Conservation (phyloP, 1,139 yeast genomes). For the Saccharomyces hybrid region DNA sequence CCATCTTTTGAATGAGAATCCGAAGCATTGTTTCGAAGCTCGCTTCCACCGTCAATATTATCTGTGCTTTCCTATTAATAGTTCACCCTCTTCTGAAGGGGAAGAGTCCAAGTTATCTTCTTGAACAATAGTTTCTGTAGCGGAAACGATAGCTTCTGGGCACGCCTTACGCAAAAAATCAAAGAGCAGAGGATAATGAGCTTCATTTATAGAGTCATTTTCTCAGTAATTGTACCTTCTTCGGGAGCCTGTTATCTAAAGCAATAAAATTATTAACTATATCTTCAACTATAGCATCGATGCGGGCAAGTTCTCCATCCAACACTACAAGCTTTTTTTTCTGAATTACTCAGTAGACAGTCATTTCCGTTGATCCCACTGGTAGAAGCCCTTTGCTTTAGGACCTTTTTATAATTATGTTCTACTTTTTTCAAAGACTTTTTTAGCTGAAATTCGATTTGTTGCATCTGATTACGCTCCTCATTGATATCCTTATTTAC, state of each 20-base stretch:
- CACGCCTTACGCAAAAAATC: slow-evolving; percentile 12
- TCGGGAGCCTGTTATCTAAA: slow-evolving; percentile 14
- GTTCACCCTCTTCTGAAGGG: background rate
- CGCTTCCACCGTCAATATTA: background rate
- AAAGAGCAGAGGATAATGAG: slow-evolving; percentile 25
- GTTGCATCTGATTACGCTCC: slow-evolving; percentile 22
- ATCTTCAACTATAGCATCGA: slow-evolving; percentile 2
- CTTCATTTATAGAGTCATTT: slow-evolving; percentile 16
- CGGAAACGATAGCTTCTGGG: slow-evolving; percentile 4
- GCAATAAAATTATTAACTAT: background rate
- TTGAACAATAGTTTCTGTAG: background rate
- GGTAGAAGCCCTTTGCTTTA: slow-evolving; percentile 10
- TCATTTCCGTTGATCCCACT: slow-evolving; percentile 5
- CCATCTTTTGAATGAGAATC: background rate
- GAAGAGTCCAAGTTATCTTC: background rate
- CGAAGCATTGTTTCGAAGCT: background rate
- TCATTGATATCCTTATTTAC: slow-evolving; percentile 20
- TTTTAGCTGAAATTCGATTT: slow-evolving; percentile 20
- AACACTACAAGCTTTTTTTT: background rate
- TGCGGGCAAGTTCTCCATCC: background rate
- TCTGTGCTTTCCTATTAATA: background rate
- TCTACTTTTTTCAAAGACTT: slow-evolving; percentile 20
- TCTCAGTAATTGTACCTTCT: slow-evolving; percentile 13
- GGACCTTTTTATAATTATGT: slow-evolving; percentile 16
- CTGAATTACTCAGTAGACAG: slow-evolving; percentile 5